Evolutionary conservation across 352 stramenopile genomes (phyloP), one percentile per base, ranked within the genome.

Genomic region (Saprolegnia diclina): DNA sequence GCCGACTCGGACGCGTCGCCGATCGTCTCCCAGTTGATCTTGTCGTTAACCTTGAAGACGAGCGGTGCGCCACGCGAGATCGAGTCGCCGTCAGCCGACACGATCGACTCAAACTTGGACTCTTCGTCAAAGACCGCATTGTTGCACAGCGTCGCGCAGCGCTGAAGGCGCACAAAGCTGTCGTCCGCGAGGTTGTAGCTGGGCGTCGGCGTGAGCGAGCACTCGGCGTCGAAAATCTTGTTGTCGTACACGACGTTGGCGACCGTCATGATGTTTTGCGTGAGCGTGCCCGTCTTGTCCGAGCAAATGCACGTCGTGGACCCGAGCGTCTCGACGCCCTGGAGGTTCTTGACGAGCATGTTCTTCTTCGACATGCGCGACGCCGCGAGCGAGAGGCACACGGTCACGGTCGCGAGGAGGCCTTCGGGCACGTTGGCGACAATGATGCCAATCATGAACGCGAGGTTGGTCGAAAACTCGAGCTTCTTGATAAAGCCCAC

Each of bases 371-470:
- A 74, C 85, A 92, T 92, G 18, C 82, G 71, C 55, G 87, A 79
- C 4, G 86, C 88, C 10, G 84, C 87, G 6, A 96, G 67, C 57
- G 85, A 88, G 18, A 96, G 72, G 29, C 79, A 90, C 56, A 95
- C 80, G 10, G 87, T 96, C 42, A 96, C 85, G 11, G 85, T 93
- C 0, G 83, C 82, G 5, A 91, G 73, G 2, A 96, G 76, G 5
- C 87, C 88, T 71, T 95, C 86, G 0, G 88, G 88, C 16, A 98
- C 90, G 72, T 97, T 97, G n/a, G 93, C 93, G 1, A 98, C 90
- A 61, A 98, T 97, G 65, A 98, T 97, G 69, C 89, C 92, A 64
- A 98, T 98, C 89, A 97, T 96, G 71, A 97, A 97, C 7, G 21
- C 92, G 46, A 88, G 65, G 52, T 82, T 82, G 9, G 73, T 77